Evolutionary conservation across 345 rosid genomes (phyloP).

Genomic region (Alliaria petiolata): DNA sequence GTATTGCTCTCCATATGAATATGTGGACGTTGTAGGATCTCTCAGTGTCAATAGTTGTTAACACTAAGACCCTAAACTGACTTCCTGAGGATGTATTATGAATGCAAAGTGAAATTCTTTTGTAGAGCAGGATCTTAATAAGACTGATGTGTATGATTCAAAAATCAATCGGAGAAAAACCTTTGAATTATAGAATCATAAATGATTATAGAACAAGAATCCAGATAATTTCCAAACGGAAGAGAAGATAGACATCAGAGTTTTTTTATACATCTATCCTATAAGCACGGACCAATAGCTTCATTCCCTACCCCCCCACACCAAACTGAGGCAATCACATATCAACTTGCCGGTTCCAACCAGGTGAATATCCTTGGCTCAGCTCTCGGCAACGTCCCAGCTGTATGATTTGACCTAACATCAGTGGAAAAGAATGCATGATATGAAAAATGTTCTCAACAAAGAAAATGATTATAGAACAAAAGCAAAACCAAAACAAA

Average conservation of each 20-base stretch:
- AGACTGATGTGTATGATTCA: constrained; percentile 8
- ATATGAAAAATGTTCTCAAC: not conserved
- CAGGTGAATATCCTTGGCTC: constrained; percentile 17
- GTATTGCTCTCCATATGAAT: too few species aligned
- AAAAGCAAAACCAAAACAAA: constrained; percentile 10
- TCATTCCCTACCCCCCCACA: constrained; percentile 25
- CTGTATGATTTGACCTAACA: constrained; percentile 11
- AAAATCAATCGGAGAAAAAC: not conserved
- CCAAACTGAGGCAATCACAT: constrained; percentile 11
- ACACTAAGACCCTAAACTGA: constrained; percentile 5
- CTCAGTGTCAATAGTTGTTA: not conserved
- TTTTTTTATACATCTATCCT: constrained; percentile 26
- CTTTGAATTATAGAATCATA: not conserved
- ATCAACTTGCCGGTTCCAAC: constrained; percentile 26
- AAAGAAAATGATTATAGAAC: not conserved
- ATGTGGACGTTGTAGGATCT: constrained; percentile 1
- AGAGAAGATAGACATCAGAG: constrained; percentile 23
- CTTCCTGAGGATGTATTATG: not conserved
- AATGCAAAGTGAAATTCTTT: not conserved
- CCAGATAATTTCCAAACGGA: not conserved
- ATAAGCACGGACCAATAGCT: constrained; percentile 38
- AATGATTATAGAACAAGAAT: constrained; percentile 1
- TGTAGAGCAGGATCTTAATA: not conserved
- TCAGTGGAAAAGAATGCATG: not conserved
- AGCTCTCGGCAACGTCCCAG: constrained; percentile 9